Evolutionary conservation across 2,329 filamentous ascomycete genomes (phyloP), one percentile per base, ranked within the genome.

Genomic region (Cordyceps cateniannulata): DNA sequence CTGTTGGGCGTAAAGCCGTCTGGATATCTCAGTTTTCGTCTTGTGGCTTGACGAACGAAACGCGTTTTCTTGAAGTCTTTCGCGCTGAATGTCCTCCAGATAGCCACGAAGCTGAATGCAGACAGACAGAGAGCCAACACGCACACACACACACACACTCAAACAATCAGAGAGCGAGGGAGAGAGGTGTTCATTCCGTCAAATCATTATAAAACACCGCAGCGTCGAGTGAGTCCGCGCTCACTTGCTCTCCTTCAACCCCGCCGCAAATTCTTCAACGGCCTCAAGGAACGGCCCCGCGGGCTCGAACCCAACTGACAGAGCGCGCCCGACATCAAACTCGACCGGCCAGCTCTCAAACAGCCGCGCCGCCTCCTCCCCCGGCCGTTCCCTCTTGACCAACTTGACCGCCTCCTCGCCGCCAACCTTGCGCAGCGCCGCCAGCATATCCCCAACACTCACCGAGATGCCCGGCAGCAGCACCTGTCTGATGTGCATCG

Each of bases 331-430:
- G 8, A 73, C 77, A 63, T 83, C 76, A 62, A 83, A 81, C 51
- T 73, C 71, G 8, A 78, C 73, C n/a, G 82, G 80, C 82, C 82
- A 85, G 18, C 76, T 78, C 62, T 77, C 76, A 16, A 85, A 79
- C 62, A 85, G 81, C 55, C 72, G 73, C 66, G 80, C 76, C 20
- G 79, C 66, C 44, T 74, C 73, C 29, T 75, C 72, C 55, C 82
- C 78, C 51, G 76, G 75, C 62, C 77, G 75, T 64, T 84, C 78
- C 25, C 60, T 65, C 63, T 76, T 75, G 3, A 84, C 75, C 51
- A 78, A 69, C 1, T 62, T 69, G 47, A 77, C 65, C 18, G 74
- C 74, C 54, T 81, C 74, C 60, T 73, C 69, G 0, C 81, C 81
- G 4, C 78, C 80, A 32, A 83, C 75, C 40, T 74, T 67, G 62